A percentile compares a stretch with the other conserved stretches of the same genome.
Evolutionary conservation across 2,329 filamentous ascomycete genomes (phyloP).

Genomic region (Orbilia brochopaga): DNA sequence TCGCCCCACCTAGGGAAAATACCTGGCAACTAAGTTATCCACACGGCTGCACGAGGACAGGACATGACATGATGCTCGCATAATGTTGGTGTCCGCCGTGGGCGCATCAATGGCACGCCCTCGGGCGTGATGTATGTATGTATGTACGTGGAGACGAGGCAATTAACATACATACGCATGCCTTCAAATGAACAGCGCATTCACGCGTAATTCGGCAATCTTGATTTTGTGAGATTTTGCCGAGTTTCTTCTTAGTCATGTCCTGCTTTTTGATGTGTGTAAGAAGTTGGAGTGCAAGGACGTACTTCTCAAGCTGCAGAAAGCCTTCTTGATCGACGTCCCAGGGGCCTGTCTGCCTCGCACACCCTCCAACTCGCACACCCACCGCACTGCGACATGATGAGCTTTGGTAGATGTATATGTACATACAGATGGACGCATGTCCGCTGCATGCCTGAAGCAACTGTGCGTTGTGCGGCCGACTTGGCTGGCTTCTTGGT

Average conservation of each 20-base stretch:
- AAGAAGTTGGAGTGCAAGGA: neutral
- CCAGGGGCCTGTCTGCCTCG: slow-evolving; percentile 21
- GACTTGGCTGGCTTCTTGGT: slow-evolving; percentile 12
- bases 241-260: slow-evolving; percentile 10
- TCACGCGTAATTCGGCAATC: slow-evolving; percentile 11
- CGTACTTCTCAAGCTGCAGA: slow-evolving; percentile 2
- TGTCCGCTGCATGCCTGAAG: slow-evolving; percentile 14
- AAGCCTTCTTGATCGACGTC: slow-evolving; percentile 4
- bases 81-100: neutral
- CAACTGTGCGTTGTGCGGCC: slow-evolving; percentile 34
- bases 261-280: neutral
- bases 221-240: slow-evolving; percentile 15
- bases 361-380: slow-evolving; percentile 26
- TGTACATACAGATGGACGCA: neutral
- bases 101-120: neutral
- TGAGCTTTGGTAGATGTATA: neutral
- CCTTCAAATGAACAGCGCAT: slow-evolving; percentile 1
- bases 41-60: neutral
- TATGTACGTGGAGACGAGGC: neutral
- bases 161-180: neutral
- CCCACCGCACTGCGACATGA: neutral
- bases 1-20: neutral
- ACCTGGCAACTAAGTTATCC: neutral
- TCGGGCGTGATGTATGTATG: too few species aligned
- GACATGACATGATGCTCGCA: slow-evolving; percentile 6